Conservation (phyloP, 192 early-diverging fungal species). For the Coemansia sp. region DNA sequence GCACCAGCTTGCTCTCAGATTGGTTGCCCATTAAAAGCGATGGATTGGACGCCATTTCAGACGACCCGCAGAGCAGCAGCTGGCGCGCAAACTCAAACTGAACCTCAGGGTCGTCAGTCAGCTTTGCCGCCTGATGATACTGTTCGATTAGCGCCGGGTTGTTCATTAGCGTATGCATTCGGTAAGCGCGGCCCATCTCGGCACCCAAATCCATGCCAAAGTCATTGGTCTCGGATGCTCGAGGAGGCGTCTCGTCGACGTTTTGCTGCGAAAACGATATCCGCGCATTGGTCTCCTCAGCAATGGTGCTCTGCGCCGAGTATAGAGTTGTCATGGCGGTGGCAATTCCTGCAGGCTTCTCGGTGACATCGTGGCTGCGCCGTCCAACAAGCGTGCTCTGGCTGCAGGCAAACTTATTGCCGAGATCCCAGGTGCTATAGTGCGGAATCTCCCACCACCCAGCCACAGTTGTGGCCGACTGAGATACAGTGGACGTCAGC, state of each 20-base stretch:
- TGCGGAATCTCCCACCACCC: constrained; percentile 54
- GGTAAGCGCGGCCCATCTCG: constrained; percentile 48
- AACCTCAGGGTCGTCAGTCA: constrained; percentile 66
- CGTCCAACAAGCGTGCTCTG: constrained; percentile 51
- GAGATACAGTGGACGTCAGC: constrained; percentile 4
- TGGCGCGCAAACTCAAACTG: constrained; percentile 74
- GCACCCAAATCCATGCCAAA: constrained; percentile 44
- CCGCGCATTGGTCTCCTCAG: constrained; percentile 33
- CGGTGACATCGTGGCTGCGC: constrained; percentile 33
- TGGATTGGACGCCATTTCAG: constrained; percentile 38
- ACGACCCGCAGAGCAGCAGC: constrained; percentile 48
- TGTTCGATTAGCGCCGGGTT: constrained; percentile 52
- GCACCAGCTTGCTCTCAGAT: constrained; percentile 41
- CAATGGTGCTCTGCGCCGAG: constrained; percentile 42
- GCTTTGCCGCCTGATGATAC: constrained; percentile 71
- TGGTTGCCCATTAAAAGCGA: constrained; percentile 17
- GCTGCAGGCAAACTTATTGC: constrained; percentile 54
- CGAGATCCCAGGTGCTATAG: constrained; percentile 50
- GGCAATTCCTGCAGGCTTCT: constrained; percentile 28
- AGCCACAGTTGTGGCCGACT: constrained; percentile 17
- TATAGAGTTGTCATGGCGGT: constrained; percentile 46
- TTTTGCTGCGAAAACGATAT: constrained; percentile 36
- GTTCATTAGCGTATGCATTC: constrained; percentile 49
- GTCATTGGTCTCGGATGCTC: constrained; percentile 21
- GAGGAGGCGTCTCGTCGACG: constrained; percentile 20